Base-by-base conservation (phyloP, 2,329 filamentous ascomycete species). In the Diaporthe ampelina region DNA sequence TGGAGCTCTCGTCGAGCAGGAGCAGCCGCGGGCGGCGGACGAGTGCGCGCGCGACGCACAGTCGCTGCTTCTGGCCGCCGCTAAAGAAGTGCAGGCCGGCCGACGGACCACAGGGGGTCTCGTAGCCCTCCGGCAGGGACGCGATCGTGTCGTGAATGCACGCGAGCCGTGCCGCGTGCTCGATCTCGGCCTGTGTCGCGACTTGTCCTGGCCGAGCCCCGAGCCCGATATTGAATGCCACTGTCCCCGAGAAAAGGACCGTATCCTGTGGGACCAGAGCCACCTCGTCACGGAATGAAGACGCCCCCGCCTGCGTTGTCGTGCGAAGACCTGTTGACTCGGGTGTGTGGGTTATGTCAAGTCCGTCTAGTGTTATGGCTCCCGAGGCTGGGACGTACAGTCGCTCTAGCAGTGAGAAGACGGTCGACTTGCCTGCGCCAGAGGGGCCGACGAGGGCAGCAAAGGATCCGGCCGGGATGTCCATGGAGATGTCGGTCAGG, bases 391-490 rank as follows among this genome's bases (percentile, higher is more conserved):
- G 85, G 4, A 81, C 80, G 79, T 89, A 89, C 77, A 90, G 86
- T 21, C 87, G 81, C 77, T 89, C 87, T 1, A 89, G 81, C 4
- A 90, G 82, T 2, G 89, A 86, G 78, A 93, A 87, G 61, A 92
- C 90, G 26, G 91, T 93, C 0, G 90, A 92, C 79, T 94, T 94
- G 0, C 92, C 92, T 1, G 91, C 89, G 2, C 92, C 92, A 0
- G 90, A 92, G 5, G 91, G 90, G 0, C 92, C 91, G 3, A 93
- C 91, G 15, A 94, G 84, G 2, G 90, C 92, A 76, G 87, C 88
- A 78, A 93, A 93, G 71, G 91, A 87, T 1, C 90, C 90, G 0
- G 90, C 85, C 40, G 86, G 82, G 63, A 93, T 88, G 0, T 85
- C 86, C 43, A 94, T 84, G 17, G 85, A 88, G 19, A 93, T 82